A percentile compares a stretch with the other conserved stretches of the same genome.
These are phyloP conservation scores for Hortaea sp. DNA, from an alignment of 2,329 filamentous ascomycete genomes.

Conservation along the genomic window DNA sequence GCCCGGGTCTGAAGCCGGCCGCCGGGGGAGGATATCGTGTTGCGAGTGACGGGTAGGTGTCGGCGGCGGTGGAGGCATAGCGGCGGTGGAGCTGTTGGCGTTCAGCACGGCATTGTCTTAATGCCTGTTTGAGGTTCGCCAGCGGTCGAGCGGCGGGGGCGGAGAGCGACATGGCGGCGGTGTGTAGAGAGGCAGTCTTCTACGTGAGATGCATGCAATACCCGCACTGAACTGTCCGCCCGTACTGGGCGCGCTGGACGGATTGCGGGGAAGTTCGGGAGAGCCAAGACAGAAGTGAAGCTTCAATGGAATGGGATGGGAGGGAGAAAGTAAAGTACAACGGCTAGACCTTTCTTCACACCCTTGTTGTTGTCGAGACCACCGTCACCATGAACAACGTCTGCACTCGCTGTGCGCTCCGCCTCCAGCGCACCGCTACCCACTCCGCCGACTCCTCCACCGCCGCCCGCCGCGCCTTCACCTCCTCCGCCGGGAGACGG, in stretches of 20 bases:
- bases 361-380: not conserved
- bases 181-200: not conserved
- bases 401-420: conserved; percentile 24
- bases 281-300: conserved; percentile 5
- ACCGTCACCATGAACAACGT: conserved; percentile 15
- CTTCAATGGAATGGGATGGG: too few species aligned
- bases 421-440: conserved; percentile 17
- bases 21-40: conserved; percentile 16
- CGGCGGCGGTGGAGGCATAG: conserved; percentile 39
- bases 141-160: conserved; percentile 53
- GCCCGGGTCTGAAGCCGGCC: conserved; percentile 21
- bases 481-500: conserved; percentile 8
- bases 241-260: not conserved
- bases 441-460: conserved; percentile 5
- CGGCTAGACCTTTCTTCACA: too few species aligned
- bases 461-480: conserved; percentile 16
- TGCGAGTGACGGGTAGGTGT: conserved; percentile 38
- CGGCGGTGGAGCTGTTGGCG: conserved; percentile 19
- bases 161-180: conserved; percentile 45
- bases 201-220: conserved; percentile 1
- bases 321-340: too few species aligned
- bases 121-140: conserved; percentile 57
- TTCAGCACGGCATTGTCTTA: conserved; percentile 45
- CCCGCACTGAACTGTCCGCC: not conserved
- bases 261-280: conserved; percentile 9